Evolutionary conservation across 495 filamentous ascomycete species (phyloP).

Genomic region (Lineolata rhizophorae): DNA sequence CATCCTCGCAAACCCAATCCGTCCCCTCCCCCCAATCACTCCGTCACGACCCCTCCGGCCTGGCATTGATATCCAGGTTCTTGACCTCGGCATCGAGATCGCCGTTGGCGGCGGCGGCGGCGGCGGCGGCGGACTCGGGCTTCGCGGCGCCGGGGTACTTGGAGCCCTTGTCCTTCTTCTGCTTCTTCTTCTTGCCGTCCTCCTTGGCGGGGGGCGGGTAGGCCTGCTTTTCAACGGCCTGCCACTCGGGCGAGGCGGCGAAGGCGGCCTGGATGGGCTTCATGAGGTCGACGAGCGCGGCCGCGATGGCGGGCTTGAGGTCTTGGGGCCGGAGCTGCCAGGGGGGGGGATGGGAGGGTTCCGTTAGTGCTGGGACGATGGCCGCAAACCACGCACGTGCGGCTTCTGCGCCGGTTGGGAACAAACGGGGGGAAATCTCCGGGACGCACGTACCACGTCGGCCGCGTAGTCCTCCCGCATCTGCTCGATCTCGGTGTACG

Average conservation of each 20-base stretch:
- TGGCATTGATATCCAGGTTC: no score
- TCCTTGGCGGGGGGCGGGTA: slow-evolving; percentile 45
- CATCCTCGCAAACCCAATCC: no score
- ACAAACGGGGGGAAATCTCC: neutral
- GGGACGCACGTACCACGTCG: slow-evolving; percentile 43
- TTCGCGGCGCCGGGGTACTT: slow-evolving; percentile 28
- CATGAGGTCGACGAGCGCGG: slow-evolving; percentile 38
- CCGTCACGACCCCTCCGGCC: no score
- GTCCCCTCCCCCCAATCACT: no score
- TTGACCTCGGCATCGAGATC: no score
- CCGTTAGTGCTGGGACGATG: no score
- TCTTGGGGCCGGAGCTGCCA: slow-evolving; percentile 58
- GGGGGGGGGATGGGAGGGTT: no score
- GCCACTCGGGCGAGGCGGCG: slow-evolving; percentile 52
- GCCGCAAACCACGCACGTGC: no score
- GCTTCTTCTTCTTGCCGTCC: slow-evolving; percentile 51
- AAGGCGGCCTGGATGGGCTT: slow-evolving; percentile 40
- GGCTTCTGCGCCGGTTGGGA: no score
- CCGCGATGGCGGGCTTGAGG: slow-evolving; percentile 55
- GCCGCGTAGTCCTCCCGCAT: slow-evolving; percentile 58
- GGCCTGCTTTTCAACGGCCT: slow-evolving; percentile 55
- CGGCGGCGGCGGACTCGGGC: no score
- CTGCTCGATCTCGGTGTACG: slow-evolving; percentile 49
- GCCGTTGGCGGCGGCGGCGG: no score
- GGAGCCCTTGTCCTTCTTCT: slow-evolving; percentile 58